phyloP scores from a whole-genome alignment of 2,329 filamentous ascomycete species.

The Raffaelea ambrosiae region DNA sequence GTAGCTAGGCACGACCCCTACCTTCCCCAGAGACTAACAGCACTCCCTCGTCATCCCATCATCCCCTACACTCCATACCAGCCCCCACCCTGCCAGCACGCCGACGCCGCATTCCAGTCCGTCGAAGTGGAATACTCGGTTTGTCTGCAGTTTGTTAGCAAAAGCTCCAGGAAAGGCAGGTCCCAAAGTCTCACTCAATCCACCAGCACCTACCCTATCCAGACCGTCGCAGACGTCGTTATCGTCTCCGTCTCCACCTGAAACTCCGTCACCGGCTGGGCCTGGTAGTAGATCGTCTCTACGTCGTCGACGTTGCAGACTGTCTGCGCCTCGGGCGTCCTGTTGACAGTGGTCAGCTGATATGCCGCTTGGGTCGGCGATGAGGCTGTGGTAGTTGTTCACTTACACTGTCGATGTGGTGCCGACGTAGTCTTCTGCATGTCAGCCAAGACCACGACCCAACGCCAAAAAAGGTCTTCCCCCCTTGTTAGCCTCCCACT shows the following conservation, averaged over 20 bases:
- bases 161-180: not conserved
- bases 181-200: not conserved
- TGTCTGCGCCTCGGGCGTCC: constrained; percentile 15
- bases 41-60: no score
- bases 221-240: constrained; percentile 12
- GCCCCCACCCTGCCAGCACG: constrained; percentile 15
- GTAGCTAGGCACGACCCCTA: no score
- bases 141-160: constrained; percentile 8
- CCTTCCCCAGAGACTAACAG: no score
- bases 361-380: no score
- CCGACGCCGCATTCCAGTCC: constrained; percentile 12
- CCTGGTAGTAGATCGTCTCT: constrained; percentile 11
- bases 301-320: constrained; percentile 12
- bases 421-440: constrained; percentile 9
- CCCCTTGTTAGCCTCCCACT: not conserved
- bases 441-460: no score
- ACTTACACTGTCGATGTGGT: constrained; percentile 14
- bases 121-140: constrained; percentile 14
- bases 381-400: no score
- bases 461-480: no score
- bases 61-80: constrained; percentile 12
- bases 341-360: constrained; percentile 7
- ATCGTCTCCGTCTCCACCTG: constrained; percentile 12
- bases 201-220: constrained; percentile 13
- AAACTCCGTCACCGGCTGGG: constrained; percentile 10